These are phyloP conservation scores for Phaseolus lunatus DNA, from an alignment of 306 rosid species.

Conservation along the genomic window DNA sequence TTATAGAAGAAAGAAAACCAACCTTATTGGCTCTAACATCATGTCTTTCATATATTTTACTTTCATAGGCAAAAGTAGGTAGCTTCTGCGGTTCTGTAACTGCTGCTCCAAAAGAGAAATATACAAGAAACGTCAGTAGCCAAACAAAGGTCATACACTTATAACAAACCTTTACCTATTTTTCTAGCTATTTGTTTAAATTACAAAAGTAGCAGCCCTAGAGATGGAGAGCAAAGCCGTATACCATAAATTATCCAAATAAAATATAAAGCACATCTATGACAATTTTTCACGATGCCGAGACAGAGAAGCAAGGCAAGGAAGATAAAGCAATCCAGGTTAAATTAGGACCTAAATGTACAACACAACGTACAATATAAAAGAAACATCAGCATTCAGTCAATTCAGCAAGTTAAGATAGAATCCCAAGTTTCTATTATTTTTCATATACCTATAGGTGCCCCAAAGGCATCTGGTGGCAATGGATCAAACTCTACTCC, in stretches of 20 bases:
- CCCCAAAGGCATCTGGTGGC: constrained; percentile 98
- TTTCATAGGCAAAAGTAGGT: constrained; percentile 61
- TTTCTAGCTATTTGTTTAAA: constrained; percentile 27
- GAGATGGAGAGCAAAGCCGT: not conserved
- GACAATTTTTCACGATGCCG: not conserved
- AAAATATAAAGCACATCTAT: constrained; percentile 20
- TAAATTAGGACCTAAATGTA: constrained; percentile 19
- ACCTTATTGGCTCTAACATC: constrained; percentile 78
- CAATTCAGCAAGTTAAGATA: constrained; percentile 30
- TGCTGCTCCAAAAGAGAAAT: constrained; percentile 47
- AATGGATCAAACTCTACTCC: constrained; percentile 94
- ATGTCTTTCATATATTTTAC: constrained; percentile 66
- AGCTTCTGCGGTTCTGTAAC: constrained; percentile 78
- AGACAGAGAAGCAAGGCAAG: constrained; percentile 5
- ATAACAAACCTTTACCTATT: constrained; percentile 33
- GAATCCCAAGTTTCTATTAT: constrained; percentile 17
- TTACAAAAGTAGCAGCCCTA: not conserved
- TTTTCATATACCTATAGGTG: constrained; percentile 68
- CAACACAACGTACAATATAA: not conserved
- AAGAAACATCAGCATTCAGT: constrained; percentile 25
- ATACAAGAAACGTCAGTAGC: constrained; percentile 44
- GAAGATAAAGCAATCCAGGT: constrained; percentile 31
- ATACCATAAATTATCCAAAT: not conserved
- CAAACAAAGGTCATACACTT: constrained; percentile 28
- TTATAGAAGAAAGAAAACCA: constrained; percentile 48